These are phyloP conservation scores for Cyberlindnera nakhonratchasimensis DNA, from an alignment of 805 yeast species.

Conservation along the genomic window DNA sequence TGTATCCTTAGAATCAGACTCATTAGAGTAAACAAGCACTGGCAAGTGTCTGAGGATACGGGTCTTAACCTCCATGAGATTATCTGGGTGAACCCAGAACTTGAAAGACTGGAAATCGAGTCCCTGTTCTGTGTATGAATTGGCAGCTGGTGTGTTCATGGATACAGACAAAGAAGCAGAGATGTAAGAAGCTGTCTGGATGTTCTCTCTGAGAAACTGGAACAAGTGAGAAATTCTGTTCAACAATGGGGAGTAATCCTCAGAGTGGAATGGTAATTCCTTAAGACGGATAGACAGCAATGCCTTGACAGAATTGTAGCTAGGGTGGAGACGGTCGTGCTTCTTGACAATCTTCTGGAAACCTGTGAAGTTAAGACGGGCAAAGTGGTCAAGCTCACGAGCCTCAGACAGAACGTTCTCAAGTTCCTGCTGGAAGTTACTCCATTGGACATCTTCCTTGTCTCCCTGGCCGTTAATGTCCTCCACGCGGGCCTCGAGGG, in stretches of 20 bases:
- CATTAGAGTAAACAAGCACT: slow-evolving; percentile 66
- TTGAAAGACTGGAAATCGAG: slow-evolving; percentile 60
- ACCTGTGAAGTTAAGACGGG: slow-evolving; percentile 91
- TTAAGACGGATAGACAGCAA: slow-evolving; percentile 82
- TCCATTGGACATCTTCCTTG: slow-evolving; percentile 49
- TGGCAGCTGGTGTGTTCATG: slow-evolving; percentile 10
- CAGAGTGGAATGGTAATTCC: slow-evolving; percentile 87
- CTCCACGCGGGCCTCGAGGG: slow-evolving; percentile 57
- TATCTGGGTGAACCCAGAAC: slow-evolving; percentile 97
- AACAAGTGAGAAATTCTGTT: slow-evolving; percentile 79
- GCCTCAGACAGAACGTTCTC: slow-evolving; percentile 75
- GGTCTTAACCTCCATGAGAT: slow-evolving; percentile 96
- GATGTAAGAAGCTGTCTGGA: slow-evolving; percentile 32
- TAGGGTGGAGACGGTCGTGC: slow-evolving; percentile 87
- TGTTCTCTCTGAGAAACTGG: slow-evolving; percentile 75
- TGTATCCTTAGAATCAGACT: slow-evolving; percentile 41
- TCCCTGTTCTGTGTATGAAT: slow-evolving; percentile 23
- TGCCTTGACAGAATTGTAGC: slow-evolving; percentile 82
- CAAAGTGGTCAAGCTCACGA: slow-evolving; percentile 83
- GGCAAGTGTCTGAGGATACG: slow-evolving; percentile 90
- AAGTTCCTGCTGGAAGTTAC: slow-evolving; percentile 58
- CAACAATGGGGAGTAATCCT: slow-evolving; percentile 88
- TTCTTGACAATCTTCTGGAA: slow-evolving; percentile 92
- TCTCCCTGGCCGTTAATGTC: slow-evolving; percentile 31
- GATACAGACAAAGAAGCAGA: slow-evolving; percentile 25